Evolutionary conservation across 805 yeast species (phyloP), one percentile per base, ranked within the genome.

Genomic region (Blastobotrys peoriensis): DNA sequence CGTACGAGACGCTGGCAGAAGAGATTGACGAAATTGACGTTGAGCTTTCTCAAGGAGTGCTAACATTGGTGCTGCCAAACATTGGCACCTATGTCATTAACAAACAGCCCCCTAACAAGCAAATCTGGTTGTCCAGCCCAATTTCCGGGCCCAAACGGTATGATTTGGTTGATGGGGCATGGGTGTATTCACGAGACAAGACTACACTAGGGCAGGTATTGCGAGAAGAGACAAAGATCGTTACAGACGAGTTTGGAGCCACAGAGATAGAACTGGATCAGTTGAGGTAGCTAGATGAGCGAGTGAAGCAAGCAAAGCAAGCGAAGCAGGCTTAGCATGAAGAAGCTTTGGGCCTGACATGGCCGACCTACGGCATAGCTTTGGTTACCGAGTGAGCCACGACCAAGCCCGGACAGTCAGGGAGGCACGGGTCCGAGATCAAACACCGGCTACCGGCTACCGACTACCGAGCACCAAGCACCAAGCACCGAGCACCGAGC

Each of bases 21-120:
- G 58, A 62, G 9, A 62, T 63, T 41, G 84, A 86, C 3, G 75
- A 76, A 23, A 64, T 86, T n/a, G 88, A 84, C 61, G 74, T 81
- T 46, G 87, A 93, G 65, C 74, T 83, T 58, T 67, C 85, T 48
- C 91, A 83, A 52, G 99, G 99, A 5, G 97, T 93, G 5, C 64
- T 93, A 65, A 80, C 91, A 1, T 62, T 93, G 46, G 76, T 71
- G 4, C 56, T 85, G 15, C 86, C 91, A 2, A 75, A 79, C 1
- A 68, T 70, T 15, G 98, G 97, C 1, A 76, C 89, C 0, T 93
- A 93, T 60, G 95, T 93, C 22, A 81, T 93, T 59, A 93, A 93
- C 68, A 91, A 88, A 60, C 98, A 93, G 65, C 98, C 98, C 1
- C 97, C 98, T 3, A 93, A 88, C 66, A 83, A 86, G 65, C 99